phyloP scores from a whole-genome alignment of 1,139 yeast species.

The Meyerozyma carpophila region DNA sequence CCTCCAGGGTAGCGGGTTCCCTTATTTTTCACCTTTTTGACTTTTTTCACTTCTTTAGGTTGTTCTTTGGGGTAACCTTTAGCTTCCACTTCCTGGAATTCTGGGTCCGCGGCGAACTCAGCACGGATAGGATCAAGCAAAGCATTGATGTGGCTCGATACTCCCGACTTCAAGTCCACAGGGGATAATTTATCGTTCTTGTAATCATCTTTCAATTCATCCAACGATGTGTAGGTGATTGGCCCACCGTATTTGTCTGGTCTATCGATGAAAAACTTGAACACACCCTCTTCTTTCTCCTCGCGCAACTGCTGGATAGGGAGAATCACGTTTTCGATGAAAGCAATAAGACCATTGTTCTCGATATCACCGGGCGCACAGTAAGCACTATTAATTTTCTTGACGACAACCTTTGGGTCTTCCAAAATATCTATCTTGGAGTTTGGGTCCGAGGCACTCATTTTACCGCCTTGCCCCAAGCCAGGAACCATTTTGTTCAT shows the following conservation, averaged over 20 bases:
- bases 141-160: slow-evolving; percentile 73
- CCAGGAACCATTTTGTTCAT: slow-evolving; percentile 99
- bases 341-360: slow-evolving; percentile 86
- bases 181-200: slow-evolving; percentile 75
- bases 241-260: slow-evolving; percentile 98
- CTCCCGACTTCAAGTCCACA: slow-evolving; percentile 90
- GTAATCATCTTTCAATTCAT: slow-evolving; percentile 68
- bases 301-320: slow-evolving; percentile 79
- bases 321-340: slow-evolving; percentile 74
- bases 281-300: slow-evolving; percentile 42
- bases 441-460: slow-evolving; percentile 99
- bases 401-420: slow-evolving; percentile 79
- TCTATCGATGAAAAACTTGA: slow-evolving; percentile 70
- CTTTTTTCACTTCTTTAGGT: slow-evolving; percentile 59
- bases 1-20: slow-evolving; percentile 83
- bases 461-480: slow-evolving; percentile 92
- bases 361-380: slow-evolving; percentile 94
- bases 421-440: slow-evolving; percentile 92
- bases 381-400: slow-evolving; percentile 88
- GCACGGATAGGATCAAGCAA: slow-evolving; percentile 82
- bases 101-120: slow-evolving; percentile 55
- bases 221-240: slow-evolving; percentile 63
- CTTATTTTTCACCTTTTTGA: slow-evolving; percentile 70
- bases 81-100: slow-evolving; percentile 67
- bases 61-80: slow-evolving; percentile 83